These are phyloP conservation scores for Diaporthe sp. DNA, from an alignment of 2,329 filamentous ascomycete genomes.

Conservation along the genomic window DNA sequence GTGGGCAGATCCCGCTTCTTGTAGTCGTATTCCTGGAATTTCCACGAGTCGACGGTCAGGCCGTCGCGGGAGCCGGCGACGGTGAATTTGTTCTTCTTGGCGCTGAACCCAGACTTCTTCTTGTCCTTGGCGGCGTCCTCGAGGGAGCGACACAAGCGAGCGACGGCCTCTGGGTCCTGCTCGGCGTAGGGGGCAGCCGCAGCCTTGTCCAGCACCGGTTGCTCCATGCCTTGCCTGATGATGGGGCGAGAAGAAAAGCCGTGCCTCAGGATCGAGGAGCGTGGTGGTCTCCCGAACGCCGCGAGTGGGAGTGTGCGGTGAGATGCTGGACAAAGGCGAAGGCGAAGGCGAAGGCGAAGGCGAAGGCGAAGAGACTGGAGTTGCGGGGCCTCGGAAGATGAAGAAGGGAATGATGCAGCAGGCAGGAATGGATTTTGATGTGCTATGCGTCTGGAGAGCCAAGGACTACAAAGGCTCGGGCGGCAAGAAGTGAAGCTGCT, in stretches of 20 bases:
- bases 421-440: neutral
- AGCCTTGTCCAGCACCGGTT: constrained; percentile 26
- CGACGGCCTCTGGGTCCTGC: constrained; percentile 79
- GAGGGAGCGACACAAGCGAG: constrained; percentile 75
- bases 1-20: constrained; percentile 89
- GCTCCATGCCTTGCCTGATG: constrained; percentile 29
- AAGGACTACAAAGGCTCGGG: neutral
- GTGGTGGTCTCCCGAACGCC: neutral
- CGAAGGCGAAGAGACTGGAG: neutral
- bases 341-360: neutral
- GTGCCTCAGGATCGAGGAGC: neutral
- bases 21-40: constrained; percentile 95
- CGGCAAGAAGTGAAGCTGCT: neutral
- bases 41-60: constrained; percentile 89
- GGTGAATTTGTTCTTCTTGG: constrained; percentile 84
- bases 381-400: neutral
- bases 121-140: constrained; percentile 69
- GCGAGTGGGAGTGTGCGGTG: neutral
- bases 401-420: neutral
- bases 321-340: neutral
- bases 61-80: constrained; percentile 74
- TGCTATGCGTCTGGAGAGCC: neutral
- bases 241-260: neutral
- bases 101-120: constrained; percentile 74
- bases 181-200: constrained; percentile 70